Evolutionary conservation across 345 rosid genomes (phyloP).

Genomic region (Eucalyptus grandis): DNA sequence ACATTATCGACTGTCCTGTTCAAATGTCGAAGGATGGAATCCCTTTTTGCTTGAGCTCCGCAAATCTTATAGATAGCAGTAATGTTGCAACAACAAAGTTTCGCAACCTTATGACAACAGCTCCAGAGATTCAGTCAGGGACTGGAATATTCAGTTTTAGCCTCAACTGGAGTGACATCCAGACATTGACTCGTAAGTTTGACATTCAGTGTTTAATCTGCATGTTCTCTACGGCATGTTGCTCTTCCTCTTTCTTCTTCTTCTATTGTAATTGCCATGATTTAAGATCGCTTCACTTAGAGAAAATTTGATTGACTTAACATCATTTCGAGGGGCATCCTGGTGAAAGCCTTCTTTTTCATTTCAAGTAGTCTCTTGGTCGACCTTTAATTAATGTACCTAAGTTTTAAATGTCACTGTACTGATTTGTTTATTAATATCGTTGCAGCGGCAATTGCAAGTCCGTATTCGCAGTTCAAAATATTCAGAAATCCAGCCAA

Average conservation of each 20-base stretch:
- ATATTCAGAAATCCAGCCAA: slow-evolving; percentile 49
- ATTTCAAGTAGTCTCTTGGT: not conserved
- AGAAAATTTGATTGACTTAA: not conserved
- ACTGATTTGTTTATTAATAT: not conserved
- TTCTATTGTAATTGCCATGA: not conserved
- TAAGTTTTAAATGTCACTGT: not conserved
- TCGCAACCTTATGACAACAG: slow-evolving; percentile 10
- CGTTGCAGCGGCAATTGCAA: slow-evolving; percentile 49
- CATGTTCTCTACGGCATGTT: not conserved
- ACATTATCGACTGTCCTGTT: slow-evolving; percentile 75
- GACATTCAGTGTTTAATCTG: not conserved
- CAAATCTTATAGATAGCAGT: slow-evolving; percentile 50
- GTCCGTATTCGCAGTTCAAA: slow-evolving; percentile 12
- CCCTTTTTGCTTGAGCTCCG: slow-evolving; percentile 54
- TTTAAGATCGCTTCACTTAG: not conserved
- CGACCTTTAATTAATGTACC: not conserved
- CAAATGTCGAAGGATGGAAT: slow-evolving; percentile 70
- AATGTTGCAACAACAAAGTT: slow-evolving; percentile 22
- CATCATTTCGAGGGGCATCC: not conserved
- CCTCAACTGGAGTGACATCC: slow-evolving; percentile 64
- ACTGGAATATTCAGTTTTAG: slow-evolving; percentile 50
- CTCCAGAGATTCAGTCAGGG: slow-evolving; percentile 23
- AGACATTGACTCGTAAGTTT: slow-evolving; percentile 50
- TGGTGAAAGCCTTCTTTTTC: not conserved
- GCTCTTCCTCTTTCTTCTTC: not conserved